phyloP scores from a whole-genome alignment of 2,329 filamentous ascomycete genomes.

The Paraphaeosphaeria minitans region DNA sequence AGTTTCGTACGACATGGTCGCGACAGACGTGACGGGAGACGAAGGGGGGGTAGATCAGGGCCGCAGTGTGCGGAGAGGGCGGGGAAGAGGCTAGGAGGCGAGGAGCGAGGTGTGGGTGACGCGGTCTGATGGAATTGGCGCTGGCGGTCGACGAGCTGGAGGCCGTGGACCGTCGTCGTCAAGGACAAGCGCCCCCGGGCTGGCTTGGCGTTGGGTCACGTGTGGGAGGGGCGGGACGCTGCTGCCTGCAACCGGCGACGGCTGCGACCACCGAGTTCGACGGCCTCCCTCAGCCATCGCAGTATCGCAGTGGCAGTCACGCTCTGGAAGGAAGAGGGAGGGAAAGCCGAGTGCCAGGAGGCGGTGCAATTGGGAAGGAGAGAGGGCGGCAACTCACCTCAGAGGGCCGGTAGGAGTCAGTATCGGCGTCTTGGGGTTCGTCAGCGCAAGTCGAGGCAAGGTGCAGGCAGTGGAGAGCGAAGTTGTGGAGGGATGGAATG shows the following conservation, averaged over 20 bases:
- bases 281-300: constrained; percentile 6
- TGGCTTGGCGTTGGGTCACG: constrained; percentile 14
- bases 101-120: constrained; percentile 13
- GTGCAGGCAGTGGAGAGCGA: not conserved
- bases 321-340: not conserved
- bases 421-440: constrained; percentile 26
- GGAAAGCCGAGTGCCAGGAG: not conserved
- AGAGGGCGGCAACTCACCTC: constrained; percentile 26
- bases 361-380: not conserved
- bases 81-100: constrained; percentile 15
- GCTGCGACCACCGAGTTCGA: constrained; percentile 5
- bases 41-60: not conserved
- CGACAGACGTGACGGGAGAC: constrained; percentile 13
- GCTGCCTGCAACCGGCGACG: constrained; percentile 12
- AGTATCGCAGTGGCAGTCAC: constrained; percentile 2
- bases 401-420: constrained; percentile 36
- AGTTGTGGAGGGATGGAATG: not conserved
- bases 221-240: constrained; percentile 7
- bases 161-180: constrained; percentile 18
- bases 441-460: constrained; percentile 15
- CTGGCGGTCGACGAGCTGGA: constrained; percentile 24
- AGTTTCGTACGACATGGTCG: constrained; percentile 45
- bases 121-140: constrained; percentile 29
- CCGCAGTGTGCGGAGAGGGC: constrained; percentile 11
- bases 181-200: constrained; percentile 1